Percentiles rank a stretch among this genome's conserved stretches.
These are phyloP conservation scores for Sutorius australiensis DNA, from an alignment of 768 basidiomycete genomes.

Conservation along the genomic window DNA sequence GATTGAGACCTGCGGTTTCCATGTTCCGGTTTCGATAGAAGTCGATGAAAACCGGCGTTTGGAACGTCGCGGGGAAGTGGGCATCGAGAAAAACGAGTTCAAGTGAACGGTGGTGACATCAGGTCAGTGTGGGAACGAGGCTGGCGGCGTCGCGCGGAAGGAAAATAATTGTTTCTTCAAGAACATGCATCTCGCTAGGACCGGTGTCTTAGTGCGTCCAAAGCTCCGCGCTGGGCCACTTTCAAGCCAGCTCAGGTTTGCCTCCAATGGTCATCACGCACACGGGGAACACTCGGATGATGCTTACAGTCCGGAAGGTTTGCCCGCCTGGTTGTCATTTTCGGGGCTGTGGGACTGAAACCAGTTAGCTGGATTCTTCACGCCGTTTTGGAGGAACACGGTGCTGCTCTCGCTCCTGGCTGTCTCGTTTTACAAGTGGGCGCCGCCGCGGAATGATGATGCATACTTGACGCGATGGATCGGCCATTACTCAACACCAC, in stretches of 20 bases:
- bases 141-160: neutral
- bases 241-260: constrained; percentile 39
- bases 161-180: neutral
- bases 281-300: constrained; percentile 37
- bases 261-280: constrained; percentile 41
- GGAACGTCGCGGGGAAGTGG: constrained; percentile 32
- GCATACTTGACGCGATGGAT: constrained; percentile 67
- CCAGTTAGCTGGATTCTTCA: constrained; percentile 47
- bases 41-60: constrained; percentile 32
- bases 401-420: constrained; percentile 47
- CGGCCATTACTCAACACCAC: constrained; percentile 50
- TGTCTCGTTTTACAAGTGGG: constrained; percentile 62
- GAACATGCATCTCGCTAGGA: constrained; percentile 36
- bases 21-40: constrained; percentile 22
- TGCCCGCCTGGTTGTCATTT: constrained; percentile 14
- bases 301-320: constrained; percentile 60
- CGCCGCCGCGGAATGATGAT: constrained; percentile 58
- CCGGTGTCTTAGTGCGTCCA: constrained; percentile 34
- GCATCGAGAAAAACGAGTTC: constrained; percentile 17
- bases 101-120: neutral
- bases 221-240: constrained; percentile 27
- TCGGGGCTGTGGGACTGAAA: constrained; percentile 6
- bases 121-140: constrained; percentile 20
- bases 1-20: constrained; percentile 18
- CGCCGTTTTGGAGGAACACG: constrained; percentile 65